Base-by-base conservation (phyloP, 1,284 basidiomycete genomes). In the Malassezia nana region DNA sequence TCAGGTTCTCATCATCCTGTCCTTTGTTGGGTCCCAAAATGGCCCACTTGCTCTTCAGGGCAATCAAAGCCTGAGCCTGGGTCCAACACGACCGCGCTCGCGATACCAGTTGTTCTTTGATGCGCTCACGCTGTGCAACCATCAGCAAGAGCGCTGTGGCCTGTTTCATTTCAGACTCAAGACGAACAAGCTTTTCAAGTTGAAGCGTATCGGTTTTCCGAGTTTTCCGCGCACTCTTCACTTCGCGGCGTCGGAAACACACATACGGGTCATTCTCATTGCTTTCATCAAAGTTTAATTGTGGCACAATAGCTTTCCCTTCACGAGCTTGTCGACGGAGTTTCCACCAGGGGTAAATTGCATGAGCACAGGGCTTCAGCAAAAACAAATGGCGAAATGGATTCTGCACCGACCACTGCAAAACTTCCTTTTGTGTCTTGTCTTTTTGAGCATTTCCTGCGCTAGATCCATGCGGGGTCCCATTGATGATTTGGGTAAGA, bases 191-290 rank as follows among this genome's bases (percentile, higher is more conserved):
- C 57, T 69, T 72, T 45, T 73, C 69, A 49, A 73, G 61, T 49
- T 73, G 69, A 9, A 68, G 63, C 3, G 60, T 65, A 56, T 73
- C 70, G 8, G 70, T 69, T 60, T 73, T 73, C 22, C 91, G 84
- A 0, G 92, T 98, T 78, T 98, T 96, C 56, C 92, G 84, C 22
- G 89, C 82, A 12, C 87, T 84, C 74, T 96, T 96, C 74, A 87
- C 86, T 71, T 98, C 92, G 55, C 91, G 84, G 50, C 92, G 82
- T 35, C 94, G 84, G 81, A 99, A 98, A 76, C 94, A 99, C 46
- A 96, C 89, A 63, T 96, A 98, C 0, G 94, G 94, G 70, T 96
- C 90, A 57, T 89, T 90, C 48, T 85, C 83, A 75, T 95, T 92
- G 31, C 85, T 81, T 77, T 96, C 92, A 74, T 98, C 90, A 61